phyloP scores from a whole-genome alignment of 495 filamentous ascomycete genomes.

The Aspergillus avenaceus region DNA sequence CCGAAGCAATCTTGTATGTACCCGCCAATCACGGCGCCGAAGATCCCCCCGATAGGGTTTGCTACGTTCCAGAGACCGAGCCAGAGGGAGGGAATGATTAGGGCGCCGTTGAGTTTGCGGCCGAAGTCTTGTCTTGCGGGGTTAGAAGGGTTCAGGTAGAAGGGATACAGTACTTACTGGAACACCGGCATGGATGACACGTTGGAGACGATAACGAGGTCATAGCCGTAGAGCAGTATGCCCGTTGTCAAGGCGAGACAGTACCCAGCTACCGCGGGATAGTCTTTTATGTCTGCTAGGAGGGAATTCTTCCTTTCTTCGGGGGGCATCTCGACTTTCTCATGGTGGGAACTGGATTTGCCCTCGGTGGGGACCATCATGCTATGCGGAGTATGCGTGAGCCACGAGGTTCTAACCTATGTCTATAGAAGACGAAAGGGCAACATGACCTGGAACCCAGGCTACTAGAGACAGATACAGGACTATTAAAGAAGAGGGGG shows the following conservation, averaged over 20 bases:
- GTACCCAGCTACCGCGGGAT: conserved; percentile 22
- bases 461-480: too few relatives aligned
- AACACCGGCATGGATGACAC: conserved; percentile 44
- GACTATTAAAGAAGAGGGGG: too few relatives aligned
- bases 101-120: conserved; percentile 20
- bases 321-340: background rate
- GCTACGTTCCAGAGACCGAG: conserved; percentile 41
- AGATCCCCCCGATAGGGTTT: conserved; percentile 36
- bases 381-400: too few relatives aligned
- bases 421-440: too few relatives aligned
- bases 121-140: conserved; percentile 32
- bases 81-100: conserved; percentile 46
- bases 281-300: conserved; percentile 2
- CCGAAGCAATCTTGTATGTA: conserved; percentile 38
- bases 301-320: background rate
- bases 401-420: too few relatives aligned
- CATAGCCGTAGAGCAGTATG: conserved; percentile 46
- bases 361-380: conserved; percentile 16
- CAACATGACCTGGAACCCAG: too few relatives aligned
- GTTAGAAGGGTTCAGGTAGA: conserved; percentile 1
- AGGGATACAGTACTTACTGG: conserved; percentile 18
- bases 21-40: conserved; percentile 36
- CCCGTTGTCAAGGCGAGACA: conserved; percentile 28
- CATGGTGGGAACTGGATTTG: background rate
- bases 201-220: conserved; percentile 44